These are phyloP conservation scores for Xylariaceae sp. DNA, from an alignment of 2,329 filamentous ascomycete genomes.

Conservation along the genomic window DNA sequence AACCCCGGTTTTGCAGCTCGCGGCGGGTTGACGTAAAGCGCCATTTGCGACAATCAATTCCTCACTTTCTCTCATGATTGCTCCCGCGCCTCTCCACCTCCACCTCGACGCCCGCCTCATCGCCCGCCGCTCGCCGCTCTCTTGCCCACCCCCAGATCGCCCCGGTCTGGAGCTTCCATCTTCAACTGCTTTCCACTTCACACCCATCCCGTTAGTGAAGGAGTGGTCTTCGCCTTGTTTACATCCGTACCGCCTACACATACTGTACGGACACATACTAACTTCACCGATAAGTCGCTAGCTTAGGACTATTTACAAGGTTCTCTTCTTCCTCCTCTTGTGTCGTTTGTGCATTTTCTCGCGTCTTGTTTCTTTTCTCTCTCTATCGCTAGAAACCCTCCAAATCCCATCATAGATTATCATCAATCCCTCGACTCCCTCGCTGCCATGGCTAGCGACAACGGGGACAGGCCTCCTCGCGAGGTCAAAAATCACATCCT, in stretches of 20 bases:
- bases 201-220: too few relatives aligned
- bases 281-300: too few relatives aligned
- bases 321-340: too few relatives aligned
- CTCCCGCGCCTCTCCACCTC: background rate
- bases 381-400: too few relatives aligned
- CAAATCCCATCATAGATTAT: too few relatives aligned
- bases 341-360: too few relatives aligned
- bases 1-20: background rate
- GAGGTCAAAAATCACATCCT: constrained; percentile 95
- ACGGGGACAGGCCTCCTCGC: constrained; percentile 44
- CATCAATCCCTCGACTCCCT: background rate
- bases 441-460: constrained; percentile 45
- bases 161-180: constrained; percentile 1
- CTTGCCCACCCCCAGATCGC: background rate
- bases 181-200: background rate
- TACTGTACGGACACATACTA: too few relatives aligned
- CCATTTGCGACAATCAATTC: constrained; percentile 15
- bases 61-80: constrained; percentile 4
- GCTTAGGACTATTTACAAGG: too few relatives aligned
- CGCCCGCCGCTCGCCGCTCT: background rate
- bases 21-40: constrained; percentile 20
- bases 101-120: background rate
- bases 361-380: too few relatives aligned
- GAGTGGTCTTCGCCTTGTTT: too few relatives aligned
- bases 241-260: too few relatives aligned